Evolutionary conservation across 371 early-diverging fungal genomes (phyloP), one percentile per base, ranked within the genome.

Genomic region (Mortierella sp.): DNA sequence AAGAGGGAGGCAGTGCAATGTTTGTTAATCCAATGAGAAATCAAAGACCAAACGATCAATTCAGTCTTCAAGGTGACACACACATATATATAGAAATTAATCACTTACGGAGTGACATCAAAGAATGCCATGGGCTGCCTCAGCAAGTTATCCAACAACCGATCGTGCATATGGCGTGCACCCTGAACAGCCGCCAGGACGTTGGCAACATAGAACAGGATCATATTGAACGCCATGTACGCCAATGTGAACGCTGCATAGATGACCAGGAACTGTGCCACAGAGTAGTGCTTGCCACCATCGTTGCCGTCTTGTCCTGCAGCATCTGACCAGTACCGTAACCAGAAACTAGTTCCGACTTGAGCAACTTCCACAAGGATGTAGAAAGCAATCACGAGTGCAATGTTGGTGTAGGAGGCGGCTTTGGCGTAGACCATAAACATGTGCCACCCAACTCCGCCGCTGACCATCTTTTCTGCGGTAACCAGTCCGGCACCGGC

Each of bases 221-320:
- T 50, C 44, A 86, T 45, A n/a, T 79, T 60, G 34, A 73, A 28
- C 9, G 34, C 24, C 75, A 81, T 74, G 72, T 75, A 84, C 19
- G 44, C 48, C 78, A 97, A 76, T 1, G 96, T 97, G n/a, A 98
- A 90, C 4, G 84, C 89, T 3, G 95, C 97, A 79, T 98, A 98
- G 19, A 96, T 91, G 5, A 88, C 89, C 31, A 98, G 89, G 74
- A 95, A 94, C 57, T 89, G 88, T 74, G 91, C 86, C n/a, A 93
- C 91, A 3, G 83, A 31, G 58, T 72, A 65, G 45, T 81, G 58
- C 24, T 82, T 70, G 14, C 84, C 77, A 26, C 88, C 83, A n/a
- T 82, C 42, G 42, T 38, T 38, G 42, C 42, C 71, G 24, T 84
- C 87, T 21, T 82, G 54, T 0, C 31, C 47, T 5, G 68, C 55